These are phyloP conservation scores for Tricholomella constricta DNA, from an alignment of 768 basidiomycete species.

Conservation along the genomic window DNA sequence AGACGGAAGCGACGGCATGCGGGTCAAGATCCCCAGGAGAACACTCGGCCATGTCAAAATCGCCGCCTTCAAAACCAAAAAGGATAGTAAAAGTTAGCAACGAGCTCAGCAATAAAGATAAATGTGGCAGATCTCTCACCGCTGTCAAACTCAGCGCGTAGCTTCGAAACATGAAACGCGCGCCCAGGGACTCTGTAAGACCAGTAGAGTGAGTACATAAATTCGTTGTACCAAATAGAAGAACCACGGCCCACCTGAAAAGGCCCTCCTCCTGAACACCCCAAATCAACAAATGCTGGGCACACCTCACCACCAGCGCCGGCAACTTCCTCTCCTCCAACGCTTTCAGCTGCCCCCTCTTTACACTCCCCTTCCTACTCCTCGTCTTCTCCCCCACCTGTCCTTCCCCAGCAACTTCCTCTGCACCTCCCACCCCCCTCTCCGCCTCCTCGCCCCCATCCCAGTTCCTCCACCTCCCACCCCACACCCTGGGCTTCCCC, in stretches of 20 bases:
- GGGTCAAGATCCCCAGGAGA: slow-evolving; percentile 90
- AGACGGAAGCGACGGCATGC: slow-evolving; percentile 90
- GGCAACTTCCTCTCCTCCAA: slow-evolving; percentile 62
- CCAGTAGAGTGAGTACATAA: slow-evolving; percentile 13
- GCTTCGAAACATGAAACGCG: slow-evolving; percentile 73
- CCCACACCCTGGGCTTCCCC: slow-evolving; percentile 22
- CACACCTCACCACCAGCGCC: slow-evolving; percentile 78
- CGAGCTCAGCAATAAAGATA: slow-evolving; percentile 6
- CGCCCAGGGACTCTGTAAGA: slow-evolving; percentile 74
- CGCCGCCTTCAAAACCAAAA: slow-evolving; percentile 59
- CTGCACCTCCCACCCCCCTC: slow-evolving; percentile 11
- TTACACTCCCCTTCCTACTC: slow-evolving; percentile 20
- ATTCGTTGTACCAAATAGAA: background rate
- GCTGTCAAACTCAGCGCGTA: slow-evolving; percentile 81
- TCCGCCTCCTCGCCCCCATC: slow-evolving; percentile 24
- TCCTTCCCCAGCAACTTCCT: slow-evolving; percentile 14
- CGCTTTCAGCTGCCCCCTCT: slow-evolving; percentile 29
- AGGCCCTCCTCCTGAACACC: slow-evolving; percentile 86
- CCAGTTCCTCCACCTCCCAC: slow-evolving; percentile 25
- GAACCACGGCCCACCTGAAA: slow-evolving; percentile 77
- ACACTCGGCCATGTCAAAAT: slow-evolving; percentile 79
- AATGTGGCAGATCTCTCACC: slow-evolving; percentile 37
- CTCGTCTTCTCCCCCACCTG: slow-evolving; percentile 6
- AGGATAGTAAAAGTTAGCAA: slow-evolving; percentile 15
- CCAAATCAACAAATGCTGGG: slow-evolving; percentile 81